Evolutionary conservation across 495 filamentous ascomycete species (phyloP), one percentile per base, ranked within the genome.

Genomic region (Penicillium macrosclerotiorum): DNA sequence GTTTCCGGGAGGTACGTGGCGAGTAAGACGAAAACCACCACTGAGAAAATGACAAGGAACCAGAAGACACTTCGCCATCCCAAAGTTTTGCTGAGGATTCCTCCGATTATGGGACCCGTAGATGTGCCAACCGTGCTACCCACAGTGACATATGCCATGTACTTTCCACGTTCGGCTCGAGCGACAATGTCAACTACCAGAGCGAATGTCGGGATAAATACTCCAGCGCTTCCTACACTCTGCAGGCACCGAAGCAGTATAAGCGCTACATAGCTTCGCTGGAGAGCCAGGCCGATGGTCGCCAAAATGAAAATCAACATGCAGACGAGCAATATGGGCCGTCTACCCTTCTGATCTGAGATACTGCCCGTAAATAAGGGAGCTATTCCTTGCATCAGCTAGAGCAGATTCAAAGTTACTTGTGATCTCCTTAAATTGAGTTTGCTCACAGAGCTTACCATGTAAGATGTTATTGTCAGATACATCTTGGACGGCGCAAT

Each of bases 21-120:
- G 11, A 47, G 13, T 9, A 32, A 5, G 1, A 33, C 5, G 2
- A 12, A 7, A 65, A 55, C 89, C 88, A 49, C 82, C 85, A 27
- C 41, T n/a, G 41, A 20, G 5, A 18, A 24, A 8, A 85, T 84
- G 32, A 73, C 67, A 14, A 84, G 67, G 53, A 86, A 85, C 81
- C 81, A 86, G 59, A 89, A 89, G 39, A 84, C 81, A 30, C 76
- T 71, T 18, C 77, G 54, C 84, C 83, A 88, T 1, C 80, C 82
- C 2, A 87, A 67, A 37, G 75, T 81, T 34, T 84, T 66, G 1
- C 75, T 65, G 1, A 86, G 63, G 2, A 85, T 29, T 0, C 83
- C 83, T 4, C 83, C 84, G 12, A 87, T 67, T 0, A 81, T 71
- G 0, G 80, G 81, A 4, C 76, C 77, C 8, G 81, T 34, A 5